Conservation (phyloP, 345 rosid species). For the Erucastrum elatum region DNA sequence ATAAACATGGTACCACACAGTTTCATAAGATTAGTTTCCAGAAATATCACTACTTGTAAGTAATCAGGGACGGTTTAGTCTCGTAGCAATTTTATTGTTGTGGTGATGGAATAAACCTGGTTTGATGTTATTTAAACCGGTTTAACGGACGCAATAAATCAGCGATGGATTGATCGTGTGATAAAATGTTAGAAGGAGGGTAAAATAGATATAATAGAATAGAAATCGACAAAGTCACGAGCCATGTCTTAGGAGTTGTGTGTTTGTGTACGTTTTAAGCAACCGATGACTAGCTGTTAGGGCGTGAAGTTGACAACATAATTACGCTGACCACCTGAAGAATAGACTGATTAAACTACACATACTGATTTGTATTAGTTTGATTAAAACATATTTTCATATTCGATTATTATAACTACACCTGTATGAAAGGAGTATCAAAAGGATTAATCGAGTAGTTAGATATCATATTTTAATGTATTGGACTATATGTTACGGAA, state of each 20-base stretch:
- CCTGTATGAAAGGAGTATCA: not conserved
- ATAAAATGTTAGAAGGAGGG: not conserved
- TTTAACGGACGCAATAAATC: not conserved
- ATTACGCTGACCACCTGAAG: slow-evolving; percentile 10
- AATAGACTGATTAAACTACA: not conserved
- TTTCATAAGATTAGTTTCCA: not conserved
- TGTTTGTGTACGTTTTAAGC: slow-evolving; percentile 37
- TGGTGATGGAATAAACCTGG: not conserved
- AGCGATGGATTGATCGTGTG: not conserved
- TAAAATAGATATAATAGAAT: not conserved
- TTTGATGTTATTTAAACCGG: not conserved
- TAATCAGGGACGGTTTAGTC: not conserved
- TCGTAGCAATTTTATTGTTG: not conserved
- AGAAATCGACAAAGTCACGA: slow-evolving; percentile 38
- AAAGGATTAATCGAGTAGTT: not conserved
- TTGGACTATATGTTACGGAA: not conserved
- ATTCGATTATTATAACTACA: not conserved
- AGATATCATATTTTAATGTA: not conserved
- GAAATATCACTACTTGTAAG: not conserved
- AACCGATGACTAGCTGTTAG: slow-evolving; percentile 32
- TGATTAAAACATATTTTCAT: not conserved
- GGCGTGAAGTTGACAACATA: slow-evolving; percentile 39
- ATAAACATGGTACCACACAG: not conserved
- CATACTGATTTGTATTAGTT: not conserved
- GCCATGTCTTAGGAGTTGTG: slow-evolving; percentile 34